These are phyloP conservation scores for Brassica hybrid DNA, from an alignment of 441 rosid genomes.

Conservation along the genomic window DNA sequence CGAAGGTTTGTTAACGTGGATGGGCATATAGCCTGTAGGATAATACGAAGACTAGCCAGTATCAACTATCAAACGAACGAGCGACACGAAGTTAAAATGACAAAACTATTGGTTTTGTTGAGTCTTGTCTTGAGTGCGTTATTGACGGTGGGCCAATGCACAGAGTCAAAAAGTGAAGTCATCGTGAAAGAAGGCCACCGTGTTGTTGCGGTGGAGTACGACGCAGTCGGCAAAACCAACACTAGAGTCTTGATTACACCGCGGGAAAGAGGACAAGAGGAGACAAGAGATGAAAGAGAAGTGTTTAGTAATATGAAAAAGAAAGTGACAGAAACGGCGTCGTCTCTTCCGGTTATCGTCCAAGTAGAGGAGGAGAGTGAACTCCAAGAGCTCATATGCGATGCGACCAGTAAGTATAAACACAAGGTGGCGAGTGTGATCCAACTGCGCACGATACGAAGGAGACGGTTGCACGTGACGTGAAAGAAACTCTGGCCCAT, in stretches of 20 bases:
- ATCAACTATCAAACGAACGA: constrained; percentile 13
- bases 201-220: constrained; percentile 54
- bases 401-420: constrained; percentile 57
- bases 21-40: background rate
- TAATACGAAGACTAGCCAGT: background rate
- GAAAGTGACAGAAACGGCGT: constrained; percentile 38
- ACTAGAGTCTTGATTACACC: constrained; percentile 59
- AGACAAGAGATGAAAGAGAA: background rate
- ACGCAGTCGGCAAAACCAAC: constrained; percentile 48
- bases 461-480: constrained; percentile 8
- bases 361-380: constrained; percentile 1
- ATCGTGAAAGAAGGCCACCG: constrained; percentile 28
- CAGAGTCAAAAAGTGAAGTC: constrained; percentile 10
- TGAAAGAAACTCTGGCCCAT: constrained; percentile 15
- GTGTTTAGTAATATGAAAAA: constrained; percentile 23
- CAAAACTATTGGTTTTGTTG: constrained; percentile 20
- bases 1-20: constrained; percentile 1
- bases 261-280: constrained; percentile 10
- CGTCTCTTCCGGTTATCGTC: constrained; percentile 27
- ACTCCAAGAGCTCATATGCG: constrained; percentile 51
- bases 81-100: constrained; percentile 29
- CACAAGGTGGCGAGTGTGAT: constrained; percentile 48
- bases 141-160: background rate
- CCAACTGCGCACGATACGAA: constrained; percentile 2
- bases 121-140: constrained; percentile 18